Base-by-base conservation (phyloP, 2,329 filamentous ascomycete genomes). In the Exophiala lecanii-corni region DNA sequence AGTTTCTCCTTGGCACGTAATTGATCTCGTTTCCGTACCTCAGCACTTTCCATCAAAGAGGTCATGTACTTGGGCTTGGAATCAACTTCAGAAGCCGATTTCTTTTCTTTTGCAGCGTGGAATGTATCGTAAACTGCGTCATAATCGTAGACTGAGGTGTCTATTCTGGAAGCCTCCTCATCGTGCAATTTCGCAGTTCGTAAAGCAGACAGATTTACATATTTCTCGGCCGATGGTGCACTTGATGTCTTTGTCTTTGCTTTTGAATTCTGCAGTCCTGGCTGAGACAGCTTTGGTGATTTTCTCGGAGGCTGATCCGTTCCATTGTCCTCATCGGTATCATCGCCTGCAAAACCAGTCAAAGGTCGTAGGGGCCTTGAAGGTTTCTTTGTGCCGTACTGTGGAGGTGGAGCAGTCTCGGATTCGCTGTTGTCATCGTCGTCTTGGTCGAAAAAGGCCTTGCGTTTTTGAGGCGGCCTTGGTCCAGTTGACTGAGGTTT, bases 11-110 rank as follows among this genome's bases (percentile, higher is more conserved):
- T 70, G 13, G 79, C 79, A 5, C 79, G 70, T 37, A 79, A 60
- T 50, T 79, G 76, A 55, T 82, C 79, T 36, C 79, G 76, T 58
- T 83, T 82, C 9, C 79, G 73, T 21, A 75, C 63, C 48, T 80
- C 76, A 2, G 79, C 78, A 13, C 78, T 76, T 23, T 74, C 71
- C 23, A 82, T 66, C 12, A 83, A 62, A 21, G 71, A 71, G 36
- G 70, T 70, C 69, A 83, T 82, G 61, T 82, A 82, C 47, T 77
- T 78, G 1, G 79, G 76, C 33, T 50, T 61, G 19, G 60, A 58
- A 54, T 19, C 46, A 13, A 17, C 25, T 30, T 45, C 21, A 25
- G 50, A 50, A 9, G 40, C 45, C 4, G 49, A 47, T 4, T 55
- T 44, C 15, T 61, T 59, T 9, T 61, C 54, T 25, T 54, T 56